Evolutionary conservation across 306 rosid genomes (phyloP).

Genomic region (Sicyos baderoa): DNA sequence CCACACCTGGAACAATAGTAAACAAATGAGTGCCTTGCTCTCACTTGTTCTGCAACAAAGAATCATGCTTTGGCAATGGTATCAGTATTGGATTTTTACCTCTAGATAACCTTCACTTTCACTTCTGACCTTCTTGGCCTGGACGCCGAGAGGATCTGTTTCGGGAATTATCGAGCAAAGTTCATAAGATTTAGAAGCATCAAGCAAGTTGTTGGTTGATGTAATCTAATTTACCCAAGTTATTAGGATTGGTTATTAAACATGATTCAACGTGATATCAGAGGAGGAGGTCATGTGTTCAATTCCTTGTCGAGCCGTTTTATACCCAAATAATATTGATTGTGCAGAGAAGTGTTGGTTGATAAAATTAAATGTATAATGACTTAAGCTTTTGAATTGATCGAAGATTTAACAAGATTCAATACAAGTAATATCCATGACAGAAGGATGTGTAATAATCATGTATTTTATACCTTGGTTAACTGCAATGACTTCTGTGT

Average conservation of each 20-base stretch:
- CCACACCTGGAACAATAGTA: constrained; percentile 50
- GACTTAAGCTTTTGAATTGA: too few relatives aligned
- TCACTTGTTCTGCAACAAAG: neutral
- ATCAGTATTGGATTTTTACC: constrained; percentile 30
- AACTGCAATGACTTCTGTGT: constrained; percentile 70
- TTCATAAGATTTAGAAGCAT: neutral
- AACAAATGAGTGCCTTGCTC: neutral
- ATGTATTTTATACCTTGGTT: constrained; percentile 53
- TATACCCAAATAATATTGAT: too few relatives aligned
- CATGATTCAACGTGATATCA: too few relatives aligned
- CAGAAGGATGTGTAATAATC: neutral
- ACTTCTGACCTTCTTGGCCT: constrained; percentile 76
- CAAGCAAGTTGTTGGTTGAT: too few relatives aligned
- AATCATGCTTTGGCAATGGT: neutral
- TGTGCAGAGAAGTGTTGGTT: too few relatives aligned
- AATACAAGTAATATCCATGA: neutral
- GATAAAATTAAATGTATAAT: too few relatives aligned
- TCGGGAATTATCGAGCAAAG: neutral
- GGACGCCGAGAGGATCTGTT: constrained; percentile 72
- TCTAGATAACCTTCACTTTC: constrained; percentile 59
- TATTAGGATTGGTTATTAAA: too few relatives aligned
- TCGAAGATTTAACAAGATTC: too few relatives aligned
- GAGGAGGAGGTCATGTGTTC: too few relatives aligned
- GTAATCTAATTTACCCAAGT: too few relatives aligned
- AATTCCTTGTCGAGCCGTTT: too few relatives aligned